Conservation (phyloP, 2,329 filamentous ascomycete genomes). For the Fusarium temperatum region DNA sequence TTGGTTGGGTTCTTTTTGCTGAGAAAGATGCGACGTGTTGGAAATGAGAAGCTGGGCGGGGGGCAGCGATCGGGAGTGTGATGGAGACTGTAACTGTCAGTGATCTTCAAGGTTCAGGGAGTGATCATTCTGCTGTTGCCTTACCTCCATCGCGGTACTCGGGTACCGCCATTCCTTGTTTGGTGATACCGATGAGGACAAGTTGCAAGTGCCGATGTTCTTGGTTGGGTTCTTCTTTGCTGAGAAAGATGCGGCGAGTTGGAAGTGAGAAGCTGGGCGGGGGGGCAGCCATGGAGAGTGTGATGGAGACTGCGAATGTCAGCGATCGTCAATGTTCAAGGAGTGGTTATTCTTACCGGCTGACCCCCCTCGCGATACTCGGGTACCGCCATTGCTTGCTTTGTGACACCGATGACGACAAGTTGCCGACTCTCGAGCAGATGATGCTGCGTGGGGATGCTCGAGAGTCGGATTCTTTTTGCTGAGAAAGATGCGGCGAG, state of each 20-base stretch:
- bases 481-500: no score
- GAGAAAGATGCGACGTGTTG: conserved; percentile 45
- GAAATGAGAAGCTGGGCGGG: conserved; percentile 30
- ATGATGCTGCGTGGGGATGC: no score
- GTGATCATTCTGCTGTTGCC: conserved; percentile 34
- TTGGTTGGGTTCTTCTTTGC: conserved; percentile 40
- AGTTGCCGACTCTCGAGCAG: no score
- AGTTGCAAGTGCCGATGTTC: no score
- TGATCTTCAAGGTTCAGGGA: neutral
- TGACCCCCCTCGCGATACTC: conserved; percentile 41
- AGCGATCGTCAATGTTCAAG: conserved; percentile 2
- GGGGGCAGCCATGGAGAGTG: conserved; percentile 38
- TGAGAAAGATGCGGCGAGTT: conserved; percentile 46
- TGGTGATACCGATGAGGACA: no score
- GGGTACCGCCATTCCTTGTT: no score
- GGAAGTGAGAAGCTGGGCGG: conserved; percentile 32
- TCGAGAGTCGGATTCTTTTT: no score
- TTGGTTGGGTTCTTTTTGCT: conserved; percentile 40
- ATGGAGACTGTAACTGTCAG: conserved; percentile 45
- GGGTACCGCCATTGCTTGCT: conserved; percentile 29
- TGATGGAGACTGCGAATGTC: conserved; percentile 43
- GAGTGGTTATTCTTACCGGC: neutral
- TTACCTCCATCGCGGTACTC: no score
- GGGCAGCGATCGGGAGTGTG: conserved; percentile 39
- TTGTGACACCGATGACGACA: no score